Evolutionary conservation across 169 alveolate genomes (phyloP).

Genomic region (Cryptosporidium baileyi): DNA sequence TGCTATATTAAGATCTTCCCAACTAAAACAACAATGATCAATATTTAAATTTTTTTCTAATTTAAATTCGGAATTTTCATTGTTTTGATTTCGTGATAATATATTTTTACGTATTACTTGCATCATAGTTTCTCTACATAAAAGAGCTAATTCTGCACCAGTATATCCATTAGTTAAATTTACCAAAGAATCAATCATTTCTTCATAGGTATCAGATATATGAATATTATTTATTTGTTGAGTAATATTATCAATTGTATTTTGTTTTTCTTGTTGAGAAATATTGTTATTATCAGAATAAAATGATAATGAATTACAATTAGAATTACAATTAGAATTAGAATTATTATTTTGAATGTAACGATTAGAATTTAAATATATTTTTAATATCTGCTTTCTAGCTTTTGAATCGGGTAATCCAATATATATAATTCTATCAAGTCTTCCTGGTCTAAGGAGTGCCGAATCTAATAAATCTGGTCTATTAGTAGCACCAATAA

Average conservation of each 20-base stretch:
- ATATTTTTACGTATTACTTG: slow-evolving; percentile 73
- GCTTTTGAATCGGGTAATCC: slow-evolving; percentile 96
- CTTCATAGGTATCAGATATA: slow-evolving; percentile 82
- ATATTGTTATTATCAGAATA: slow-evolving; percentile 10
- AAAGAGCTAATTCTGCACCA: slow-evolving; percentile 90
- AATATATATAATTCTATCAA: slow-evolving; percentile 96
- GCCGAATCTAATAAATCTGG: slow-evolving; percentile 98
- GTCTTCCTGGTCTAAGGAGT: slow-evolving; percentile 97
- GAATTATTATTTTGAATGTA: neutral
- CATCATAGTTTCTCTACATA: slow-evolving; percentile 91
- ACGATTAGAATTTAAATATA: neutral
- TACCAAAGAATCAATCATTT: slow-evolving; percentile 87
- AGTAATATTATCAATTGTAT: slow-evolving; percentile 82
- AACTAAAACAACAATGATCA: slow-evolving; percentile 21
- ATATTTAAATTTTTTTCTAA: slow-evolving; percentile 1
- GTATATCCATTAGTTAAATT: slow-evolving; percentile 93
- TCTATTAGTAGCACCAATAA: slow-evolving; percentile 98
- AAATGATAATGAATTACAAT: neutral
- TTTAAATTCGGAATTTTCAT: neutral
- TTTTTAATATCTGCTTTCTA: slow-evolving; percentile 88
- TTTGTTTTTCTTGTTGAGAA: slow-evolving; percentile 71
- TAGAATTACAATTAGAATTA: slow-evolving; percentile 6
- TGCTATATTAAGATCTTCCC: slow-evolving; percentile 70
- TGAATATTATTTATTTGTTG: slow-evolving; percentile 85
- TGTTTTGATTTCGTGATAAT: slow-evolving; percentile 1